phyloP scores from a whole-genome alignment of 2,329 filamentous ascomycete species.

The Sclerotinia sclerotiorum region DNA sequence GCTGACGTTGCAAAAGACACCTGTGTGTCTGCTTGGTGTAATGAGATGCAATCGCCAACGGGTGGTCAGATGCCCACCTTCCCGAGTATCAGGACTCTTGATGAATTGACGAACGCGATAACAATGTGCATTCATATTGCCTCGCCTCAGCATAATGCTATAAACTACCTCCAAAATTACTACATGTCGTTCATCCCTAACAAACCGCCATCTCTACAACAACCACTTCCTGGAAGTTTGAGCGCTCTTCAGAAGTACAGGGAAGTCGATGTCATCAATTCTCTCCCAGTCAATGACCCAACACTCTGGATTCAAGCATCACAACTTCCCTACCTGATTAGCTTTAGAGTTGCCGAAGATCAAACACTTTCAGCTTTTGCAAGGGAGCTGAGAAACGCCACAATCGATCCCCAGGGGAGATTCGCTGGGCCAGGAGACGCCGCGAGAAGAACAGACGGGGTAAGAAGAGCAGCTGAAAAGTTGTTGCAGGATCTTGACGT shows the following conservation, averaged over 20 bases:
- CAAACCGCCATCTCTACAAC: conserved; percentile 46
- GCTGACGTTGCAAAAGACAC: conserved; percentile 39
- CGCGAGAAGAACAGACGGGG: not conserved
- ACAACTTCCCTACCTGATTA: conserved; percentile 49
- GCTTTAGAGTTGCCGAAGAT: conserved; percentile 45
- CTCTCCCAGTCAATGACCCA: conserved; percentile 46
- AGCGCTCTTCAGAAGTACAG: conserved; percentile 17
- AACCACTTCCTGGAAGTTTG: conserved; percentile 38
- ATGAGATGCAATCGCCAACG: conserved; percentile 43
- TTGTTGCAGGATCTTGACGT: conserved; percentile 13
- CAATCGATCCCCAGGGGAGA: conserved; percentile 3
- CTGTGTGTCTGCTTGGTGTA: conserved; percentile 44
- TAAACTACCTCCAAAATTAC: conserved; percentile 54
- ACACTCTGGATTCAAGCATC: conserved; percentile 49
- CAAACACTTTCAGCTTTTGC: conserved; percentile 41
- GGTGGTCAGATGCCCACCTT: conserved; percentile 46
- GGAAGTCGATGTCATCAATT: conserved; percentile 26
- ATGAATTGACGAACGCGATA: conserved; percentile 47
- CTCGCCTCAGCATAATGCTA: conserved; percentile 50
- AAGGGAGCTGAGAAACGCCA: not conserved
- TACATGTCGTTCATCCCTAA: conserved; percentile 50
- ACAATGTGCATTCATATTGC: conserved; percentile 56
- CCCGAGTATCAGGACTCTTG: conserved; percentile 45
- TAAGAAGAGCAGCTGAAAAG: conserved; percentile 13
- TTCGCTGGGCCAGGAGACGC: conserved; percentile 4